Conservation (phyloP, 306 rosid species). For the Pueraria montana region DNA sequence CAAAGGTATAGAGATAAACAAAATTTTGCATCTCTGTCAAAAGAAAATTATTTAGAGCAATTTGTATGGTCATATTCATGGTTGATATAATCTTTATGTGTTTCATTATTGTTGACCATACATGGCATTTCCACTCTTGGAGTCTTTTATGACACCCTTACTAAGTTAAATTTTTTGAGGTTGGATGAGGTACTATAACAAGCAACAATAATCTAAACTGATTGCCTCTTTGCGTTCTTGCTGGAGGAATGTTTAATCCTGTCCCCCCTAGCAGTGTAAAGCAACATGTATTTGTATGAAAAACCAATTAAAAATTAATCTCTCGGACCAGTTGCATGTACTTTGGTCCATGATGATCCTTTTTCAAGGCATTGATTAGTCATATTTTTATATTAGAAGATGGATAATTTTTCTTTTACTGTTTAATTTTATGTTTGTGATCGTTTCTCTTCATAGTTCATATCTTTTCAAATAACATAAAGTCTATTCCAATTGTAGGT, state of each 20-base stretch:
- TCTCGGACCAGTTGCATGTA: not conserved
- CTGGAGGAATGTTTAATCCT: not conserved
- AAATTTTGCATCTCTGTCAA: not conserved
- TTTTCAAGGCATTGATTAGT: conserved; percentile 11
- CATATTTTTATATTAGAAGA: conserved; percentile 22
- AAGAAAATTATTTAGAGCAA: conserved; percentile 11
- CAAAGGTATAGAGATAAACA: not conserved
- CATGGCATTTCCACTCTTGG: not conserved
- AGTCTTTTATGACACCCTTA: conserved; percentile 17
- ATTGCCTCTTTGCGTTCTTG: not conserved
- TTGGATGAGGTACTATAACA: conserved; percentile 20
- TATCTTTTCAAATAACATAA: conserved; percentile 46
- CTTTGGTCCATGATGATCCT: conserved; percentile 21
- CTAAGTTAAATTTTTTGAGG: conserved; percentile 1
- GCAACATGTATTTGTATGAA: not conserved
- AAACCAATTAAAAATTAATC: conserved; percentile 13
- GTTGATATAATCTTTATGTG: not conserved
- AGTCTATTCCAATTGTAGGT: conserved; percentile 67
- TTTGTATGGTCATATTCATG: conserved; percentile 11
- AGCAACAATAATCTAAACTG: conserved; percentile 6
- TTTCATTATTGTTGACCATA: conserved; percentile 14
- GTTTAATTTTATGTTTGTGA: conserved; percentile 33
- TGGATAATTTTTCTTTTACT: not conserved
- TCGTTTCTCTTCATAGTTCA: conserved; percentile 31
- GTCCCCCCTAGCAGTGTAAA: not conserved